Evolutionary conservation across 352 stramenopile genomes (phyloP).

Genomic region (Globisporangium barbulae): DNA sequence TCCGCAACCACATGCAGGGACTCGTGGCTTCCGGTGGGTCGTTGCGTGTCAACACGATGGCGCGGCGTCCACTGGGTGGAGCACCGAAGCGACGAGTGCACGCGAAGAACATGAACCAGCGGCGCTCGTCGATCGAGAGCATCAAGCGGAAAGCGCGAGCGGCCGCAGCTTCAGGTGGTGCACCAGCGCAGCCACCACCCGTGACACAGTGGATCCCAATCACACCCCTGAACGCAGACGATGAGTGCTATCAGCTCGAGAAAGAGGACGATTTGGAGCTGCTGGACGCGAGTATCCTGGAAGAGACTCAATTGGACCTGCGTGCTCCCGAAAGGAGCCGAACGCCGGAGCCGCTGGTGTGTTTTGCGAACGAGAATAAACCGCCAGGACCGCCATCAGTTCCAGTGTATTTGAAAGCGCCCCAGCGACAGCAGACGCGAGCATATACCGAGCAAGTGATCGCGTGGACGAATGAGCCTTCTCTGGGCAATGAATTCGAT

Average conservation of each 20-base stretch:
- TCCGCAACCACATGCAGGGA: constrained; percentile 74
- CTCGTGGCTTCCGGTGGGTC: constrained; percentile 59
- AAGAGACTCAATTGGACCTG: constrained; percentile 50
- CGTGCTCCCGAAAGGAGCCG: constrained; percentile 53
- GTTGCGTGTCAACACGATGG: constrained; percentile 35
- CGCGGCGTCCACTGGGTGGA: constrained; percentile 31
- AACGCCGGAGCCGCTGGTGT: constrained; percentile 47
- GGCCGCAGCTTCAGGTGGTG: neutral
- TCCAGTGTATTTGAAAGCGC: neutral
- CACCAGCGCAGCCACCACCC: constrained; percentile 3
- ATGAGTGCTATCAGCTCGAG: constrained; percentile 22
- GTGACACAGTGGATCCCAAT: constrained; percentile 49
- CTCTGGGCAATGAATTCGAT: neutral
- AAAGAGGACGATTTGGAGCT: constrained; percentile 43
- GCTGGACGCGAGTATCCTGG: constrained; percentile 39
- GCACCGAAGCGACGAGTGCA: constrained; percentile 36
- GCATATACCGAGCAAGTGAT: neutral
- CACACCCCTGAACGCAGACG: constrained; percentile 29
- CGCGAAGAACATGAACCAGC: constrained; percentile 35
- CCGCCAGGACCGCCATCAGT: neutral
- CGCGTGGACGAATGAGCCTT: constrained; percentile 2
- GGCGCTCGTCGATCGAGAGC: constrained; percentile 38
- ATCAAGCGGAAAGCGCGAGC: constrained; percentile 17
- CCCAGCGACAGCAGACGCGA: neutral
- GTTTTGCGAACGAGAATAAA: constrained; percentile 18